Conservation (phyloP, 306 rosid genomes). For the Lathyrus oleraceus region DNA sequence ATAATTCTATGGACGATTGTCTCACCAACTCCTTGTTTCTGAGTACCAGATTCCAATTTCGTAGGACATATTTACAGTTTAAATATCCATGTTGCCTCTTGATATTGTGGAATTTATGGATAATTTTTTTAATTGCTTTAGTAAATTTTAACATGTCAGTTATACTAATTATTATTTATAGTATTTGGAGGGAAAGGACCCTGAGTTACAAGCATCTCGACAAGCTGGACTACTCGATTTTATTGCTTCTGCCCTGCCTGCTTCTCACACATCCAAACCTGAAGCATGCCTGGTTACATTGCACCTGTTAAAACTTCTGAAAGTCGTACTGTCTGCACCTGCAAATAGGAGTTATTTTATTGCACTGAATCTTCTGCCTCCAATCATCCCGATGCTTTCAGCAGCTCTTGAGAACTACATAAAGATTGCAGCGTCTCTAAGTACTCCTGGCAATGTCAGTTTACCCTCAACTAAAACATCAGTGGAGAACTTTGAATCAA, state of each 20-base stretch:
- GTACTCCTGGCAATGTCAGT: conserved; percentile 58
- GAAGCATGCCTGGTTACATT: conserved; percentile 92
- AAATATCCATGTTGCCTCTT: conserved; percentile 14
- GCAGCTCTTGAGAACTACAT: conserved; percentile 95
- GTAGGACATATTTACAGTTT: conserved; percentile 20
- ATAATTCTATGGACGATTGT: conserved; percentile 10
- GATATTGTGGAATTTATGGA: conserved; percentile 25
- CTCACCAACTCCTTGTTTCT: conserved; percentile 26
- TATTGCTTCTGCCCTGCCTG: conserved; percentile 96
- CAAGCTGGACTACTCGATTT: conserved; percentile 96
- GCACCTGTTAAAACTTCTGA: conserved; percentile 81
- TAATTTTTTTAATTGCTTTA: conserved; percentile 17
- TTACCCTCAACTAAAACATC: conserved; percentile 74
- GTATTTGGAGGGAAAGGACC: conserved; percentile 96
- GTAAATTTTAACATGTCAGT: conserved; percentile 26
- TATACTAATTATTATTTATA: conserved; percentile 35
- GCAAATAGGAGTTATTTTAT: conserved; percentile 92
- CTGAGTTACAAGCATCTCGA: conserved; percentile 91
- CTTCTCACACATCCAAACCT: conserved; percentile 95
- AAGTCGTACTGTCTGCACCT: conserved; percentile 70
- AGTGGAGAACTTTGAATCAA: conserved; percentile 77
- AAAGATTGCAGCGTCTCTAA: conserved; percentile 88
- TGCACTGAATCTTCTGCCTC: conserved; percentile 89
- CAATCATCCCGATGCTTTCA: conserved; percentile 92
- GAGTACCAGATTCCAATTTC: conserved; percentile 4